Conservation (phyloP, 2,329 filamentous ascomycete genomes). For the Trichoderma brevicompactum region DNA sequence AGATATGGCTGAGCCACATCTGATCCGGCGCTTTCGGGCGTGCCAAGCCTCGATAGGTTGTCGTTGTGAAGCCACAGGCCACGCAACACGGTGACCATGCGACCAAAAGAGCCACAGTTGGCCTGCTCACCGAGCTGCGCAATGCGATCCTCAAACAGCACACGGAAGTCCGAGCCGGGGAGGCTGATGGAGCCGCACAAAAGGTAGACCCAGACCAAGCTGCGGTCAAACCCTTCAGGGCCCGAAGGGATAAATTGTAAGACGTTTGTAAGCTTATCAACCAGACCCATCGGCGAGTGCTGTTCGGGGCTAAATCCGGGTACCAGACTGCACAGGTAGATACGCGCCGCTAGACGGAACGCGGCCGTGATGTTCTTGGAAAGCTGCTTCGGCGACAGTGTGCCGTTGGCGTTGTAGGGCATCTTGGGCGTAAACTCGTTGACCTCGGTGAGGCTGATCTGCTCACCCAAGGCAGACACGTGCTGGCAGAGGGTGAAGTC, state of each 20-base stretch:
- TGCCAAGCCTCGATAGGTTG: slow-evolving; percentile 47
- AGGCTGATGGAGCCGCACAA: slow-evolving; percentile 81
- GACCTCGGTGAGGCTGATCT: slow-evolving; percentile 81
- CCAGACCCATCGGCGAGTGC: slow-evolving; percentile 72
- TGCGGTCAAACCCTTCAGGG: slow-evolving; percentile 82
- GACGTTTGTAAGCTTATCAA: slow-evolving; percentile 75
- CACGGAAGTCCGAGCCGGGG: slow-evolving; percentile 73
- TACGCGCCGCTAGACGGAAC: slow-evolving; percentile 88
- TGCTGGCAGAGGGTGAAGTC: slow-evolving; percentile 86
- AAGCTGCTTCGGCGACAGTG: slow-evolving; percentile 80
- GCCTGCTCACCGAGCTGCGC: slow-evolving; percentile 75
- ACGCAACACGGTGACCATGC: slow-evolving; percentile 75
- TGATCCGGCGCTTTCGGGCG: slow-evolving; percentile 43
- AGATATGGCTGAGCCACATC: slow-evolving; percentile 64
- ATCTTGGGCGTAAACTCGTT: slow-evolving; percentile 61
- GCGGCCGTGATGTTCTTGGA: slow-evolving; percentile 86
- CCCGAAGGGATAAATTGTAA: slow-evolving; percentile 84
- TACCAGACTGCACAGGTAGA: slow-evolving; percentile 95
- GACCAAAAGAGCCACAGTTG: slow-evolving; percentile 82
- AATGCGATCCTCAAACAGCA: slow-evolving; percentile 76
- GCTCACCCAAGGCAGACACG: slow-evolving; percentile 82
- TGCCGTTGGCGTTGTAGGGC: slow-evolving; percentile 70
- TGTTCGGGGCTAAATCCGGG: slow-evolving; percentile 82
- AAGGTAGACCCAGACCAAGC: slow-evolving; percentile 90
- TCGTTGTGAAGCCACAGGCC: slow-evolving; percentile 86